Percentiles rank a stretch among this genome's conserved stretches.
Evolutionary conservation across 2,329 filamentous ascomycete species (phyloP).

Genomic region (Ophiocordyceps robertsii): DNA sequence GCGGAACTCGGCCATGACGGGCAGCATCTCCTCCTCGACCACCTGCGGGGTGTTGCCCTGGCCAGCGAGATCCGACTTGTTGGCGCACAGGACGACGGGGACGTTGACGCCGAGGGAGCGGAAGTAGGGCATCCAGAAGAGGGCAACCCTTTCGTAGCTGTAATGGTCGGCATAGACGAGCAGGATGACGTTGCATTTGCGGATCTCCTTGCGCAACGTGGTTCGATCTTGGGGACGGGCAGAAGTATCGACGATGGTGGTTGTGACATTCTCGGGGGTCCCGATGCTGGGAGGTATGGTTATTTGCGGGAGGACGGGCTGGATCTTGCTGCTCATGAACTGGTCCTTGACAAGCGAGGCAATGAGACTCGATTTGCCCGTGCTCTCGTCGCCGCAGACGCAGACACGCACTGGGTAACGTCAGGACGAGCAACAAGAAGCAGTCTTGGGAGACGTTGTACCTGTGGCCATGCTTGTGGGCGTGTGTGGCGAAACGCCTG

Average conservation of each 20-base stretch:
- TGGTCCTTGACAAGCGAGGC: slow-evolving; percentile 94
- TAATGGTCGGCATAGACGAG: slow-evolving; percentile 98
- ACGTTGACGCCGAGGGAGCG: slow-evolving; percentile 97
- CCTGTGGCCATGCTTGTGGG: slow-evolving; percentile 13
- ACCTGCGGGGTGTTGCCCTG: slow-evolving; percentile 70
- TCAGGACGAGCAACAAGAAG: slow-evolving; percentile 2
- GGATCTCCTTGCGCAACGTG: slow-evolving; percentile 81
- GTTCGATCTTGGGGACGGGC: slow-evolving; percentile 87
- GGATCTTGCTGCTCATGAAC: slow-evolving; percentile 92
- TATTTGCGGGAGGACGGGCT: slow-evolving; percentile 85
- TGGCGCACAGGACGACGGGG: slow-evolving; percentile 89
- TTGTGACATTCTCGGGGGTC: slow-evolving; percentile 92
- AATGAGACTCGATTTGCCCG: slow-evolving; percentile 87
- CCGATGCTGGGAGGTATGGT: slow-evolving; percentile 88
- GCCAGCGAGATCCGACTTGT: slow-evolving; percentile 81
- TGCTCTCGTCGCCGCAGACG: slow-evolving; percentile 91
- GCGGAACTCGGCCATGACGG: slow-evolving; percentile 96
- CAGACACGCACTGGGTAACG: slow-evolving; percentile 61
- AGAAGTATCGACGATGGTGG: slow-evolving; percentile 94
- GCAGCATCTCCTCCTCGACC: slow-evolving; percentile 93
- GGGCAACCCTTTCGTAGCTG: slow-evolving; percentile 90
- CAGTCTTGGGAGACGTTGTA: slow-evolving; percentile 1
- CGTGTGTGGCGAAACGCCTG: background rate
- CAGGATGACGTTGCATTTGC: slow-evolving; percentile 92
- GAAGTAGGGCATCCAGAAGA: slow-evolving; percentile 99